phyloP scores from a whole-genome alignment of 257 asterid species.

The Solanum phureja region DNA sequence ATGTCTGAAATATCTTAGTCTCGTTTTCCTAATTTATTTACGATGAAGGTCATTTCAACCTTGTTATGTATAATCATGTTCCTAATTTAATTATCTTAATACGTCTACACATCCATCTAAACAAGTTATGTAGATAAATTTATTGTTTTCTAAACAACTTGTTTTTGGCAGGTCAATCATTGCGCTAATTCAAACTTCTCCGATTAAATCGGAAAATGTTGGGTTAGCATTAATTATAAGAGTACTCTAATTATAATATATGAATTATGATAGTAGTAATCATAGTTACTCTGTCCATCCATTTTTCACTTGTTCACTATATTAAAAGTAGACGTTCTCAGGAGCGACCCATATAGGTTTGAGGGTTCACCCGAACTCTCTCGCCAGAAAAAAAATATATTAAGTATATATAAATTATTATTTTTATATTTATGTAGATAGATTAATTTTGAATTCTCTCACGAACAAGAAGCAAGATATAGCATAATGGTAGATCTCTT shows the following conservation, averaged over 20 bases:
- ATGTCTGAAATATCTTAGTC: neutral
- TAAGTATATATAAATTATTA: no score
- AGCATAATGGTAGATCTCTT: no score
- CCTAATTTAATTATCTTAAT: neutral
- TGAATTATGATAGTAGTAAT: neutral
- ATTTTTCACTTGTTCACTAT: no score
- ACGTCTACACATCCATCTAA: neutral
- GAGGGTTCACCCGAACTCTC: no score
- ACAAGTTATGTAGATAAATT: neutral
- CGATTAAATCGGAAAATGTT: conserved; percentile 19
- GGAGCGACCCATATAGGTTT: rapidly evolving
- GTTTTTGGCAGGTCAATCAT: conserved; percentile 19
- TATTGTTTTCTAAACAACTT: neutral
- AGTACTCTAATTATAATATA: no score
- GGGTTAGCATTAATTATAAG: conserved; percentile 8
- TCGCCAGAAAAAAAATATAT: no score
- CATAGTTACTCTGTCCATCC: neutral
- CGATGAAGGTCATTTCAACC: no score
- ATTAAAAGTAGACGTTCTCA: no score
- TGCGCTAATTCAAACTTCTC: conserved; percentile 9
- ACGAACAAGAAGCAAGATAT: no score
- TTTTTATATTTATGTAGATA: no score
- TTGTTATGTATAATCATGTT: neutral
- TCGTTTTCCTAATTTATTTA: rapidly evolving
- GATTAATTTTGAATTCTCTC: no score